Evolutionary conservation across 306 rosid genomes (phyloP).

Genomic region (Lathyrus aphaca): DNA sequence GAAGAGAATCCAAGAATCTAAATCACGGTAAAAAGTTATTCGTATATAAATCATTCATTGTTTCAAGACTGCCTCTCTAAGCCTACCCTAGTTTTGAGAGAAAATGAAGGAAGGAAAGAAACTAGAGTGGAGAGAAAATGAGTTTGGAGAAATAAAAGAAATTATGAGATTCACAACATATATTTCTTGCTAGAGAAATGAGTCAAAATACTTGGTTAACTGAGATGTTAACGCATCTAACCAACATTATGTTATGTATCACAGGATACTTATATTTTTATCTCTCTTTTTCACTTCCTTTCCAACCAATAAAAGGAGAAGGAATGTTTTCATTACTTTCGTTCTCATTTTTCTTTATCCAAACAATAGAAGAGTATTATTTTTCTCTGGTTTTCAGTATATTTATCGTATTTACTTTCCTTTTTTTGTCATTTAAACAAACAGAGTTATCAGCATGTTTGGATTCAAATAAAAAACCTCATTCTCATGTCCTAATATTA

Average conservation of each 20-base stretch:
- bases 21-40: slow-evolving; percentile 31
- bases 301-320: slow-evolving; percentile 5
- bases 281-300: neutral
- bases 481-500: neutral
- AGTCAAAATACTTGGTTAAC: neutral
- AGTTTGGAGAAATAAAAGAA: neutral
- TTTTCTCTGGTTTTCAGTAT: neutral
- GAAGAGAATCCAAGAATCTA: slow-evolving; percentile 17
- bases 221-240: neutral
- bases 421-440: slow-evolving; percentile 2
- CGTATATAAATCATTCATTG: slow-evolving; percentile 20
- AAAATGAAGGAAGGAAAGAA: neutral
- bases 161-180: slow-evolving; percentile 4
- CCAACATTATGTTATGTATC: slow-evolving; percentile 3
- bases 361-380: neutral
- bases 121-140: slow-evolving; percentile 8
- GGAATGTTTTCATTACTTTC: neutral
- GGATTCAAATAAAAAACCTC: neutral
- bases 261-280: neutral
- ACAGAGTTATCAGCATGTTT: slow-evolving; percentile 8
- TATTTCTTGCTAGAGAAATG: neutral
- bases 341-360: neutral
- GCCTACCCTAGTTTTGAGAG: neutral
- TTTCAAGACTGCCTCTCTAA: slow-evolving; percentile 29
- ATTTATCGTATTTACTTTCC: neutral